Percentiles rank a stretch among this genome's conserved stretches.
These are phyloP conservation scores for Diaporthe sp. DNA, from an alignment of 2,329 filamentous ascomycete genomes.

Conservation along the genomic window DNA sequence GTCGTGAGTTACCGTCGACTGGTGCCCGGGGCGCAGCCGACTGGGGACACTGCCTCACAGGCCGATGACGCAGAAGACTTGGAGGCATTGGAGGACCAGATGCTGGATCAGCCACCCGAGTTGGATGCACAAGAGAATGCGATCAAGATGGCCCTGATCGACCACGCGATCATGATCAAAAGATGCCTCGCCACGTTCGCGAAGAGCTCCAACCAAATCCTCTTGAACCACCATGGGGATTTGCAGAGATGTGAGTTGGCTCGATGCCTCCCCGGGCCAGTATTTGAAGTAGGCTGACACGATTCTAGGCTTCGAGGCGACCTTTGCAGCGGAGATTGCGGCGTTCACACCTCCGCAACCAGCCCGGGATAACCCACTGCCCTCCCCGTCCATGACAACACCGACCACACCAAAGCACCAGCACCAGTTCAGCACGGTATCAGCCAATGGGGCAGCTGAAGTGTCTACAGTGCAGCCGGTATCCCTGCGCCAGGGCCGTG, in stretches of 20 bases:
- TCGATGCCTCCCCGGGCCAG: not conserved
- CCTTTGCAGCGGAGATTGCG: slow-evolving; percentile 76
- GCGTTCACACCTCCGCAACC: slow-evolving; percentile 69
- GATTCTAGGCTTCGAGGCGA: slow-evolving; percentile 70
- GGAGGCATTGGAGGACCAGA: slow-evolving; percentile 58
- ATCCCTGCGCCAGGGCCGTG: slow-evolving; percentile 64
- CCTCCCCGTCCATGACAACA: slow-evolving; percentile 58
- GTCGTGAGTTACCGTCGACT: slow-evolving; percentile 84
- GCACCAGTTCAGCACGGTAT: slow-evolving; percentile 52
- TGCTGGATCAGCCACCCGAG: slow-evolving; percentile 63
- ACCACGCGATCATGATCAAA: slow-evolving; percentile 91
- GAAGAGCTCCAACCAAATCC: slow-evolving; percentile 72
- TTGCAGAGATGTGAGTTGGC: slow-evolving; percentile 73
- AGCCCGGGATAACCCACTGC: slow-evolving; percentile 61
- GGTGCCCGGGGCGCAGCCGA: slow-evolving; percentile 64
- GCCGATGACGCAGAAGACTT: slow-evolving; percentile 57
- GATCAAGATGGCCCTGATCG: slow-evolving; percentile 86
- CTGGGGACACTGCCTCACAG: slow-evolving; percentile 57
- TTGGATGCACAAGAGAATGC: slow-evolving; percentile 78
- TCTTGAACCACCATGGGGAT: slow-evolving; percentile 69
- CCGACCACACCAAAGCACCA: slow-evolving; percentile 49
- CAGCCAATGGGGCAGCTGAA: slow-evolving; percentile 60
- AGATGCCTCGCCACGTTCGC: slow-evolving; percentile 81
- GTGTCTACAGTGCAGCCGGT: slow-evolving; percentile 65
- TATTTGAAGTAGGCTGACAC: slow-evolving; percentile 38